Base-by-base conservation (phyloP, 192 early-diverging fungal species). In the Hyaloraphidium curvatum region DNA sequence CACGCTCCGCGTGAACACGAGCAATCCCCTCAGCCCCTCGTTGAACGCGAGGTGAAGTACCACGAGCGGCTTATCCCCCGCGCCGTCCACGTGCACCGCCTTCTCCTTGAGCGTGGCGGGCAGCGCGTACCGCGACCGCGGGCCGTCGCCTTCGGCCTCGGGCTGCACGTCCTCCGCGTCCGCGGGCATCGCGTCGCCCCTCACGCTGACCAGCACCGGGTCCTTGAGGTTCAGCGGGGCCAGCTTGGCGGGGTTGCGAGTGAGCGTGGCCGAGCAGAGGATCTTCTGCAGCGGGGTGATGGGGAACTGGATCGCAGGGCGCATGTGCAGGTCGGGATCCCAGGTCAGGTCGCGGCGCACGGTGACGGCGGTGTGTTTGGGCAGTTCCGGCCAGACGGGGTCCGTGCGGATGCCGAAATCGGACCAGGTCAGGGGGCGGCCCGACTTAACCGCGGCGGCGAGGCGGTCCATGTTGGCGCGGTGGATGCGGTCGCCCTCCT, bases 181-280 rank as follows among this genome's bases (percentile, higher is more conserved):
- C 11, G 62, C 65, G 31, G 75, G 65, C 22, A 17, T 21, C 19
- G 51, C 39, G 2, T 29, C 48, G 5, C 30, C 28, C 21, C 23
- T 22, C n/a, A 89, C 82, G 28, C 84, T 70, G 54, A 98, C 84
- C 57, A 88, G 91, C 31, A 74, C 71, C 11, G 94, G 94, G 43
- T 87, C 67, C 19, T 64, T 63, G 25, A 98, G 70, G 53, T 79
- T 74, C 3, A 98, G 70, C 25, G 76, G 72, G 7, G 89, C 87
- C 54, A 98, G 79, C 55, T 91, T 91, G 58, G 82, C 86, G 2
- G 91, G 90, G 48, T 98, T 86, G 23, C 81, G 73, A 1, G 94
- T 91, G 39, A 98, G 66, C 1, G 94, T 98, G 0, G 94, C 94
- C 19, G 88, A 91, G 58, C 96, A 96, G 14, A 98, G 71, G 1